Base-by-base conservation (phyloP, 1,139 yeast species). In the Meyerozyma sp. region DNA sequence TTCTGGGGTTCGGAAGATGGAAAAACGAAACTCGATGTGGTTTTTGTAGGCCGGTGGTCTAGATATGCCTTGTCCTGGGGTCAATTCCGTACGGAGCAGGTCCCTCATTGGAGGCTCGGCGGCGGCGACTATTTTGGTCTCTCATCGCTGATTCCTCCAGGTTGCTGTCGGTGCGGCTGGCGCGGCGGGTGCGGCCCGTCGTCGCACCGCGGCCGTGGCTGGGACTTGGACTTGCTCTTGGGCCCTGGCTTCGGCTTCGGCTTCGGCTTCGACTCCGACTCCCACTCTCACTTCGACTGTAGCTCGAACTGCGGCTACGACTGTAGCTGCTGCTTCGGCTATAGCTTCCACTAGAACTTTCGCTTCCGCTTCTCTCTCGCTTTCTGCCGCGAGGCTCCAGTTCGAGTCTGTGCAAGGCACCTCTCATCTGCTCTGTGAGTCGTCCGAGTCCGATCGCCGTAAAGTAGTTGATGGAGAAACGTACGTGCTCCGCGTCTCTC, bases 361-460 rank as follows among this genome's bases (percentile, higher is more conserved):
- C 39, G 14, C 48, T 42, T 6, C 47, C 29, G 2, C 29, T 41
- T 35, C 58, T 46, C 36, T 54, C 56, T 49, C 59, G 54, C 59
- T 46, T 53, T 57, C 40, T 32, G 18, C 28, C 40, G 36, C 37
- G n/a, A 16, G 10, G 32, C 27, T 27, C 44, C 32, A 9, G 38
- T 61, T 56, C 23, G 54, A 39, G 25, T 42, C 44, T 32, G 43
- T 61, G 55, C 47, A 87, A 65, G 11, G 68, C 72, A 9, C 68
- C 73, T 63, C 98, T 76, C 95, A 90, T 85, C 9, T 68, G 77
- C 40, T 89, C 96, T 0, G 98, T 91, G 46, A 93, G 59, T 2
- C 77, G 74, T 40, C 98, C 98, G 43, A 91, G 62, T 0, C 95
- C 95, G 52, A 93, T 89, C 1, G 97, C 96, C 0, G 98, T 91